Evolutionary conservation across 2,329 filamentous ascomycete species (phyloP).

Genomic region (Aspergillus sp.): DNA sequence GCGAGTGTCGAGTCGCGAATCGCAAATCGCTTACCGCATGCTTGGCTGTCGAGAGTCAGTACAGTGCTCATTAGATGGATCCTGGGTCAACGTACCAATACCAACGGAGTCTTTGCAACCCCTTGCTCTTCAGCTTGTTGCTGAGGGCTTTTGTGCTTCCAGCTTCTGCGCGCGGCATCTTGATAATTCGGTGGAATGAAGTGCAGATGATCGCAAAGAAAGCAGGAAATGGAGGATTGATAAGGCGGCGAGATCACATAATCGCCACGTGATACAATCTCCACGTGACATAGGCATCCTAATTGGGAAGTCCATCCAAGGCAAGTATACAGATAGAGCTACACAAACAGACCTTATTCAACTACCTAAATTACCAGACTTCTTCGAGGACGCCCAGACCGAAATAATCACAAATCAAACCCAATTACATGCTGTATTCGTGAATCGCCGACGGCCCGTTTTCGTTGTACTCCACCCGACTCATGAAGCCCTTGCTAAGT

Average conservation of each 20-base stretch:
- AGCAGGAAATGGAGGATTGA: too few relatives aligned
- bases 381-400: background rate
- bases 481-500: constrained; percentile 66
- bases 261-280: background rate
- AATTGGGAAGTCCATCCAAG: too few relatives aligned
- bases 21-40: constrained; percentile 48
- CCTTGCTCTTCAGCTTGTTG: constrained; percentile 80
- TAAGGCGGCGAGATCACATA: too few relatives aligned
- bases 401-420: constrained; percentile 5
- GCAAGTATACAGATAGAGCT: too few relatives aligned
- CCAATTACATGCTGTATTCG: constrained; percentile 45
- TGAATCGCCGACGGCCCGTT: constrained; percentile 63
- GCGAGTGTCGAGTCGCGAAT: background rate
- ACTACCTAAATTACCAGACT: background rate
- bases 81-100: constrained; percentile 66
- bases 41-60: constrained; percentile 48
- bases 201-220: too few relatives aligned
- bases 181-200: constrained; percentile 25
- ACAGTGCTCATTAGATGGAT: background rate
- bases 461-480: constrained; percentile 66
- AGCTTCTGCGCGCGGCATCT: constrained; percentile 88
- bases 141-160: constrained; percentile 86
- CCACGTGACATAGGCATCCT: too few relatives aligned
- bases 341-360: too few relatives aligned
- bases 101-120: constrained; percentile 77